Percentiles rank a stretch among this genome's conserved stretches.
These are phyloP conservation scores for Fonsecaea erecta DNA, from an alignment of 2,329 filamentous ascomycete genomes.

Conservation along the genomic window DNA sequence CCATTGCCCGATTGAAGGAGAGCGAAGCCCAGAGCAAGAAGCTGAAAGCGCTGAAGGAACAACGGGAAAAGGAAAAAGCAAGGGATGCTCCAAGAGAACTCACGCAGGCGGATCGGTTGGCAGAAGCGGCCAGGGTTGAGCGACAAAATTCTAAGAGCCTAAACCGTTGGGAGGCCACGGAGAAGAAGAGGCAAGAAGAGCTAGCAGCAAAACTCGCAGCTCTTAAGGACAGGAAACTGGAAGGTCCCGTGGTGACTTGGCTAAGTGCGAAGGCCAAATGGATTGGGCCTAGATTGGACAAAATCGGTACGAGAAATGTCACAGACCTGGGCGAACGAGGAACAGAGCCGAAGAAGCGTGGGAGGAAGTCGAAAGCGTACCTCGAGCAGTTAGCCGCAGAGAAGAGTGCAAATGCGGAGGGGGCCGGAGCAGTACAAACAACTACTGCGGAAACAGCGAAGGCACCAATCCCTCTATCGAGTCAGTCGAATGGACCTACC, in stretches of 20 bases:
- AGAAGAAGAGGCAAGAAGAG: conserved; percentile 85
- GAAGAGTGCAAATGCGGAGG: conserved; percentile 11
- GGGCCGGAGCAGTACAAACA: background rate
- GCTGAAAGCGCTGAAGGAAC: conserved; percentile 62
- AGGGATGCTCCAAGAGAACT: conserved; percentile 77
- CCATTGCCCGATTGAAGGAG: conserved; percentile 54
- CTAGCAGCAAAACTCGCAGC: conserved; percentile 82
- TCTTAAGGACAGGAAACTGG: conserved; percentile 80
- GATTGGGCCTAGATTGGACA: conserved; percentile 66
- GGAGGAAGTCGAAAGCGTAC: conserved; percentile 35
- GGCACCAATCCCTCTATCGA: background rate
- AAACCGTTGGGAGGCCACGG: conserved; percentile 91
- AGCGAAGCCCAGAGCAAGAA: conserved; percentile 55
- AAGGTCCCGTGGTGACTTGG: conserved; percentile 86
- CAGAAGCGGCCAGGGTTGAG: conserved; percentile 81
- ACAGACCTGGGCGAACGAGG: conserved; percentile 18
- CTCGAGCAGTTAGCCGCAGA: conserved; percentile 32
- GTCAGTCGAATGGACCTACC: background rate
- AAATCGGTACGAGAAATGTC: conserved; percentile 28
- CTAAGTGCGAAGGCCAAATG: conserved; percentile 92
- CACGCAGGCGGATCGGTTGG: conserved; percentile 84
- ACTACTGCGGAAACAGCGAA: background rate
- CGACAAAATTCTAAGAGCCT: conserved; percentile 85
- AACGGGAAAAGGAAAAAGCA: conserved; percentile 66
- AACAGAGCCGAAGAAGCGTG: conserved; percentile 35